phyloP scores from a whole-genome alignment of 345 rosid species.

The Lepidium didymum region DNA sequence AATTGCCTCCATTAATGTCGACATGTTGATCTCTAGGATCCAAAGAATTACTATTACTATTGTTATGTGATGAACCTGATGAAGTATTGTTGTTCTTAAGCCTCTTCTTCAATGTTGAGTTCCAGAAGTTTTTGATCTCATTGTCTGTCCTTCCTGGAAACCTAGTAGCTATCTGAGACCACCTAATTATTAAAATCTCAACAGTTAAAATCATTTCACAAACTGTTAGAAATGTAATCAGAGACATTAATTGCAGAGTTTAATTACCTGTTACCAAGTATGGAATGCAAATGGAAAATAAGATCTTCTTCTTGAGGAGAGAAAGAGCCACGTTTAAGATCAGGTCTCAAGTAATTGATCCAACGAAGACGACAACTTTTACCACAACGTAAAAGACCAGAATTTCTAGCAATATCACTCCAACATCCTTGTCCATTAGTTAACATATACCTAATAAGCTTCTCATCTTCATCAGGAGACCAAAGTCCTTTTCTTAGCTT shows the following conservation, averaged over 20 bases:
- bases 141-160: conserved; percentile 92
- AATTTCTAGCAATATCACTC: conserved; percentile 76
- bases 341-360: conserved; percentile 78
- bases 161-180: conserved; percentile 93
- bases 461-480: conserved; percentile 88
- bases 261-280: conserved; percentile 78
- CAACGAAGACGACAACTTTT: conserved; percentile 87
- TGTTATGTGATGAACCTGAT: conserved; percentile 50
- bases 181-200: conserved; percentile 32
- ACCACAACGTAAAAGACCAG: conserved; percentile 72
- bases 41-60: conserved; percentile 45
- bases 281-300: conserved; percentile 63
- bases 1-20: conserved; percentile 21
- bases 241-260: not conserved
- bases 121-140: conserved; percentile 94
- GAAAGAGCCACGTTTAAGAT: conserved; percentile 74
- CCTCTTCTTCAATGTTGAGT: conserved; percentile 76
- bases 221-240: not conserved
- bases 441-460: conserved; percentile 61
- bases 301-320: conserved; percentile 73
- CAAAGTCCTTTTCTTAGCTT: conserved; percentile 74
- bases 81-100: conserved; percentile 36
- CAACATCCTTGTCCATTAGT: conserved; percentile 82
- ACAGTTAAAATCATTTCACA: not conserved
- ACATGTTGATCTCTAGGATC: conserved; percentile 36